Base-by-base conservation (phyloP, 257 asterid genomes). In the Dorcoceras hygrometricum region DNA sequence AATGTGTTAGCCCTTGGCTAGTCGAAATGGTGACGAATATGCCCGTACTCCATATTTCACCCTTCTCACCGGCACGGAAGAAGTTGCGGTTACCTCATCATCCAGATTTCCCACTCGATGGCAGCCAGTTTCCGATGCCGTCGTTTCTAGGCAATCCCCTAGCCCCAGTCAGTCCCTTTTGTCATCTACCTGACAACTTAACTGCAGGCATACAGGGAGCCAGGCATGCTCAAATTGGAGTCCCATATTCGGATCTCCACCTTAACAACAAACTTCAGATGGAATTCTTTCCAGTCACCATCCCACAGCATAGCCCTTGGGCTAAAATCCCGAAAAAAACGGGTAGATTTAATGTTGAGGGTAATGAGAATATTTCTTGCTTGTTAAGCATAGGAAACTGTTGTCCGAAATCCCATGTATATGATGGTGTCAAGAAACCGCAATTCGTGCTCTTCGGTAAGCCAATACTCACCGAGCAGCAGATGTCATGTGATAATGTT, bases 121-220 rank as follows among this genome's bases (percentile, higher is more conserved):
- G 86, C n/a, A n/a, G n/a, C 68, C 97, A 79, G 68, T 68, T 87
- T 81, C 88, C 86, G 56, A 73, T 89, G 77, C 90, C 95, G 76
- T 83, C 93, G 4, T 86, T 92, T 78, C 83, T 92, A 72, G 92
- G 95, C 81, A 87, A 81, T 81, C 89, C 87, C 79, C 82, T 84
- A 43, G 82, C 85, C 73, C 87, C 84, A 63, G 81, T 86, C 87
- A 81, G 95, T 78, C 84, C 89, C 62, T 67, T 88, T 46, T 75
- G 80, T 72, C 79, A 87, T 84, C 82, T 83, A 32, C 67, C 89
- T 0, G 90, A 88, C 87, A 81, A 77, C 79, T 63, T 82, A 26
- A 54, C 99, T 90, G 96, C 91, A 83, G 97, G 97, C 94, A 81
- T 93, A 88, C 99, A 93, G 97, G 97, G 96, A 93, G 92, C 99